Conservation (phyloP, 164 flowering plant genomes). For the Malania oleifera region DNA sequence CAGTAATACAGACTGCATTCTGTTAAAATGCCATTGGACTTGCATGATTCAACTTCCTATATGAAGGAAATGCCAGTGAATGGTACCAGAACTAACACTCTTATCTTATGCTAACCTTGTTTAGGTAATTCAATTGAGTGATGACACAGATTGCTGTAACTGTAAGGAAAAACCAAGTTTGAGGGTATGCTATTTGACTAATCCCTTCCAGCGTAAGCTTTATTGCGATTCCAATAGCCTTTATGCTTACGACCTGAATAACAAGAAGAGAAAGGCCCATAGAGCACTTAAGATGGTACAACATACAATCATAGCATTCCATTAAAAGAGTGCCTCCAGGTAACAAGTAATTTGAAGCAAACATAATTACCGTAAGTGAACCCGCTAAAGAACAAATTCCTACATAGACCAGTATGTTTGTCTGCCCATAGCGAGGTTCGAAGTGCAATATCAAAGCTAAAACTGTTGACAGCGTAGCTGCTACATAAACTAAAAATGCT, state of each 20-base stretch:
- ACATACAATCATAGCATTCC: background rate
- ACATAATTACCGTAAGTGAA: slow-evolving; percentile 64
- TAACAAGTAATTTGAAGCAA: background rate
- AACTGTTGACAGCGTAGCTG: slow-evolving; percentile 49
- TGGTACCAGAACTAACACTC: background rate
- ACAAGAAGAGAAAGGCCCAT: slow-evolving; percentile 3
- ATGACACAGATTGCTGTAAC: slow-evolving; percentile 67
- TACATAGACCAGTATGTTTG: slow-evolving; percentile 77
- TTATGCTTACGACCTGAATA: slow-evolving; percentile 76
- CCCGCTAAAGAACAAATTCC: slow-evolving; percentile 92
- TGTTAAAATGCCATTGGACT: too few relatives aligned
- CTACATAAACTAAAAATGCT: slow-evolving; percentile 77
- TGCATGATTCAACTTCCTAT: too few relatives aligned
- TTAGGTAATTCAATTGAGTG: slow-evolving; percentile 73
- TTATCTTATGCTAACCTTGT: slow-evolving; percentile 42
- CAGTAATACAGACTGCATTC: too few relatives aligned
- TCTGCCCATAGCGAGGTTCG: slow-evolving; percentile 88
- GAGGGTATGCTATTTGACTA: slow-evolving; percentile 69
- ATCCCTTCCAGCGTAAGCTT: slow-evolving; percentile 74
- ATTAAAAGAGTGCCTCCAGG: background rate
- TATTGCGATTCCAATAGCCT: slow-evolving; percentile 82
- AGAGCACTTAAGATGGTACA: background rate
- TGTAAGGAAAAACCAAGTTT: slow-evolving; percentile 70
- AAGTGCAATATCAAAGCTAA: slow-evolving; percentile 66
- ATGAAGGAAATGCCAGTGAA: too few relatives aligned